Percentiles rank a stretch among this genome's conserved stretches.
Evolutionary conservation across 208 protist genomes (phyloP).

Genomic region (Leptomonas seymouri): DNA sequence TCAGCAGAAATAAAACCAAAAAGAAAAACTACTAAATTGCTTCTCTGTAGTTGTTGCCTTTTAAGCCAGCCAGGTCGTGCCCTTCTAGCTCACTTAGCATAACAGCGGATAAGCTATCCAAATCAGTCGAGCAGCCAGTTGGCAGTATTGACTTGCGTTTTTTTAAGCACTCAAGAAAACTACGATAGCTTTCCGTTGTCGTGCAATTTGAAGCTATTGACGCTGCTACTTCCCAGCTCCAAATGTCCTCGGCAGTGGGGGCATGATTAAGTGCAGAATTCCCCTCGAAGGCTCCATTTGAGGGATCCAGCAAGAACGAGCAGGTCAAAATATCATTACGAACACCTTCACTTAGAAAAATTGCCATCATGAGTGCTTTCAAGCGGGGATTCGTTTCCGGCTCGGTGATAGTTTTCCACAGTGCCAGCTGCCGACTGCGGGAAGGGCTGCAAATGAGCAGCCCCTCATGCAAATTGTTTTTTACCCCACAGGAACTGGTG

Average conservation of each 20-base stretch:
- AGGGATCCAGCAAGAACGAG: background rate
- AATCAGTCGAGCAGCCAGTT: background rate
- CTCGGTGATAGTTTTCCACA: slow-evolving; percentile 53
- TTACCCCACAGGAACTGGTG: background rate
- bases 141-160: background rate
- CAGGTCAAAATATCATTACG: slow-evolving; percentile 28
- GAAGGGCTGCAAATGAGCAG: slow-evolving; percentile 24
- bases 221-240: slow-evolving; percentile 55
- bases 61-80: background rate
- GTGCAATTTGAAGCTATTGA: slow-evolving; percentile 73
- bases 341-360: slow-evolving; percentile 39
- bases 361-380: slow-evolving; percentile 36
- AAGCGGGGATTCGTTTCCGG: slow-evolving; percentile 33
- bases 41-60: background rate
- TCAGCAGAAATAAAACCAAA: slow-evolving; percentile 14
- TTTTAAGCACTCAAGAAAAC: slow-evolving; percentile 20
- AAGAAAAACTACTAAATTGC: background rate
- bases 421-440: slow-evolving; percentile 61
- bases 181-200: slow-evolving; percentile 22
- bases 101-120: slow-evolving; percentile 17
- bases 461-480: slow-evolving; percentile 3
- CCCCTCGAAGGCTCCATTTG: background rate
- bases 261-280: no score
- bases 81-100: slow-evolving; percentile 23
- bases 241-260: slow-evolving; percentile 16